Evolutionary conservation across 331 rosid species (phyloP), one percentile per base, ranked within the genome.

Genomic region (Quercus phellos): DNA sequence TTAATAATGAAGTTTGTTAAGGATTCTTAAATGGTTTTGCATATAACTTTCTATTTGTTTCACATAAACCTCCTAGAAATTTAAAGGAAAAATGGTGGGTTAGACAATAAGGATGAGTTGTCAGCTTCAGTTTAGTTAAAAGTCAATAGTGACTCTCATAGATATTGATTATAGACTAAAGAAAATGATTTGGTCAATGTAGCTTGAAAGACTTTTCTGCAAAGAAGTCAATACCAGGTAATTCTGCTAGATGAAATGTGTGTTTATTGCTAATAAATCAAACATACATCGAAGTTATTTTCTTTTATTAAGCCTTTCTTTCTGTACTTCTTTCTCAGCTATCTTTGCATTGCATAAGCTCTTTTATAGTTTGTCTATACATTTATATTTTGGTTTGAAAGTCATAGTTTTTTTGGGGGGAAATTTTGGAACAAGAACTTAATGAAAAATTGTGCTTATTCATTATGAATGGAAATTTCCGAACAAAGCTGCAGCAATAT

Each of bases 121-220:
- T 66, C 7, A 64, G 70, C 16, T 64, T 55, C 68, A 70, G 55
- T 63, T 77, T 58, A 27, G 71, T 68, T 8, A 53, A 67, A 77
- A 56, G 29, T 6, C 43, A 53, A 68, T 19, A 56, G 69, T 63
- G 59, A 55, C 35, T 74, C 53, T 24, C 72, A 12, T 73, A 13
- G 21, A 6, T 69, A 50, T 74, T 43, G 51, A 26, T 35, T 26
- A 50, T 74, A 43, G 51, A 26, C 51, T 26, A 14, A 70, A 61
- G 64, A 74, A 69, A 55, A 69, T 77, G 64, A 51, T 75, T 55
- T 54, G 22, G 21, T 18, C 27, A 29, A 24, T 51, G 34, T 32
- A 16, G n/a, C 50, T 32, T 1, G 24, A 63, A 61, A 16, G 18
- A 29, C n/a, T 14, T n/a, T 66, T 66, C 14, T 4, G 27, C 27